Evolutionary conservation across 2,329 filamentous ascomycete species (phyloP).

Genomic region (Sarocladium oryzae): DNA sequence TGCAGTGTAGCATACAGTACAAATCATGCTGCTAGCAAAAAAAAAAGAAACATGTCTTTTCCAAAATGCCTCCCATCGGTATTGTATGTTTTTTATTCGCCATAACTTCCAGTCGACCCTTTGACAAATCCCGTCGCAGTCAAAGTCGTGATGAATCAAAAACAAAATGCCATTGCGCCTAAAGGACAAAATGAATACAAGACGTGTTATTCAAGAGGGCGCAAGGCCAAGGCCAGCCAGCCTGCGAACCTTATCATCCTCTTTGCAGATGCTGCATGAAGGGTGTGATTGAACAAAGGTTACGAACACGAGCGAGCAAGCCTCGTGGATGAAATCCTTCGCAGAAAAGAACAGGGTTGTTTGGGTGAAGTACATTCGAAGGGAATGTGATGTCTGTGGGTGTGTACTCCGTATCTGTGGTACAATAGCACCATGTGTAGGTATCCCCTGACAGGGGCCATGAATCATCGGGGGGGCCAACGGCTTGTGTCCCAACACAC

Average conservation of each 20-base stretch:
- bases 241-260: neutral
- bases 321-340: too few species aligned
- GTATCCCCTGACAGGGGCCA: neutral
- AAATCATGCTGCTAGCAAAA: too few species aligned
- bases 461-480: neutral
- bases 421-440: too few species aligned
- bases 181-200: neutral
- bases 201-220: neutral
- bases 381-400: too few species aligned
- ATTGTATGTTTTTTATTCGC: conserved; percentile 3
- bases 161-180: neutral
- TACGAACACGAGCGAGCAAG: too few species aligned
- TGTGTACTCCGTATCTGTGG: too few species aligned
- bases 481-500: neutral
- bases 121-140: neutral
- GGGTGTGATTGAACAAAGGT: too few species aligned
- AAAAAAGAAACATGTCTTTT: neutral
- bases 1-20: neutral
- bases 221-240: neutral
- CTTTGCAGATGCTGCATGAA: too few species aligned
- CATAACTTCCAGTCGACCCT: neutral
- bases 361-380: too few species aligned
- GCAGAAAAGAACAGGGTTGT: too few species aligned
- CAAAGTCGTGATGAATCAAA: neutral
- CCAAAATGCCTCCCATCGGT: conserved; percentile 4